Conservation (phyloP, 768 basidiomycete species). For the Mycena chlorophos region DNA sequence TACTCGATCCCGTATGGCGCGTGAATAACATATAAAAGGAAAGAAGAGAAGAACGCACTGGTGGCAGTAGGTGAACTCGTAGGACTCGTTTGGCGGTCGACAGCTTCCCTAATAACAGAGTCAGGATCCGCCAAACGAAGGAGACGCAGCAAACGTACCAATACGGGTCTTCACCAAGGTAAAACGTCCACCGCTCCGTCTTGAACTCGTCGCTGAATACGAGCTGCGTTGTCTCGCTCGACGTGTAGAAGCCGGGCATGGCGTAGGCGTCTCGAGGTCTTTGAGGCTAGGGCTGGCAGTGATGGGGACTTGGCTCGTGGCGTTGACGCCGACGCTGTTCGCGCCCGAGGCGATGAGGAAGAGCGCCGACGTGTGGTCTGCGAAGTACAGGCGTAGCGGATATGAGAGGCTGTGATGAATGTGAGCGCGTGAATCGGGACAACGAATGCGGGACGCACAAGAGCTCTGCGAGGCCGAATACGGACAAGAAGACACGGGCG, state of each 20-base stretch:
- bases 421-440: neutral
- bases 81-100: constrained; percentile 67
- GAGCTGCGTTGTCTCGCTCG: constrained; percentile 35
- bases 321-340: constrained; percentile 12
- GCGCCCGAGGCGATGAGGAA: neutral
- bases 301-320: constrained; percentile 13
- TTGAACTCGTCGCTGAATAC: too few relatives aligned
- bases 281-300: constrained; percentile 52
- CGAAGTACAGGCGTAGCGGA: neutral
- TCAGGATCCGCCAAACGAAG: neutral
- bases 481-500: constrained; percentile 1
- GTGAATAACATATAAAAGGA: constrained; percentile 25
- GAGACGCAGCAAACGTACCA: constrained; percentile 35
- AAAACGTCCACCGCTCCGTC: constrained; percentile 59
- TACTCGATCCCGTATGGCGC: constrained; percentile 60
- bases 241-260: constrained; percentile 40
- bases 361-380: neutral
- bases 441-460: constrained; percentile 6
- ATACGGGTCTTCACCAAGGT: constrained; percentile 50
- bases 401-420: neutral
- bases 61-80: constrained; percentile 22
- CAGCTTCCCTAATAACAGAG: constrained; percentile 38
- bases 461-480: neutral
- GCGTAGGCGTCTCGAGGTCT: constrained; percentile 56
- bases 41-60: constrained; percentile 21